Evolutionary conservation across 805 yeast species (phyloP).

Genomic region (Metschnikowia gelsemii): DNA sequence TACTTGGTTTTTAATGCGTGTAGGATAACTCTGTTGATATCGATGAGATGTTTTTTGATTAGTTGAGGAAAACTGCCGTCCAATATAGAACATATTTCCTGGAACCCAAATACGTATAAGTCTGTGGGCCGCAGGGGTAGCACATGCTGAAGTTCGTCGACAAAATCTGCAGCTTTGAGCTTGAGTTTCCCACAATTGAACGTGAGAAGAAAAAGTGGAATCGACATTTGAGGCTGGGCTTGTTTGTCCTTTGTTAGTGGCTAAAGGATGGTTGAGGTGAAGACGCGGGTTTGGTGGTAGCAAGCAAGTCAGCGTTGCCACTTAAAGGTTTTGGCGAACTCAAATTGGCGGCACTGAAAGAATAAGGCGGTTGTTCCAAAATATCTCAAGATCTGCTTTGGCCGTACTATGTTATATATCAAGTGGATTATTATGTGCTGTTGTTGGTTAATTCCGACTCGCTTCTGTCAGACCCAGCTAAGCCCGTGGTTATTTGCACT

Average conservation of each 20-base stretch:
- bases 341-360: no score
- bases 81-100: slow-evolving; percentile 58
- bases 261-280: no score
- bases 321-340: no score
- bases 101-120: slow-evolving; percentile 61
- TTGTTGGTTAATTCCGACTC: no score
- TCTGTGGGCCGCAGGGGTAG: slow-evolving; percentile 40
- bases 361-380: no score
- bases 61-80: slow-evolving; percentile 48
- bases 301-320: no score
- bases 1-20: slow-evolving; percentile 37
- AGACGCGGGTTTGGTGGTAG: no score
- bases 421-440: no score
- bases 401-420: no score
- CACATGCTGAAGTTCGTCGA: slow-evolving; percentile 25
- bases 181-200: slow-evolving; percentile 56
- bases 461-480: no score
- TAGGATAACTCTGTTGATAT: slow-evolving; percentile 35
- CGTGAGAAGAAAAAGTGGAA: slow-evolving; percentile 41
- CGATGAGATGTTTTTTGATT: slow-evolving; percentile 39
- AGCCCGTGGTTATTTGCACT: no score
- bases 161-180: slow-evolving; percentile 35
- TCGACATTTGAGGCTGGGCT: slow-evolving; percentile 7
- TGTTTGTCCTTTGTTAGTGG: background rate
- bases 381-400: no score